Evolutionary conservation across 2,329 filamentous ascomycete genomes (phyloP).

Genomic region (Fusarium begoniae): DNA sequence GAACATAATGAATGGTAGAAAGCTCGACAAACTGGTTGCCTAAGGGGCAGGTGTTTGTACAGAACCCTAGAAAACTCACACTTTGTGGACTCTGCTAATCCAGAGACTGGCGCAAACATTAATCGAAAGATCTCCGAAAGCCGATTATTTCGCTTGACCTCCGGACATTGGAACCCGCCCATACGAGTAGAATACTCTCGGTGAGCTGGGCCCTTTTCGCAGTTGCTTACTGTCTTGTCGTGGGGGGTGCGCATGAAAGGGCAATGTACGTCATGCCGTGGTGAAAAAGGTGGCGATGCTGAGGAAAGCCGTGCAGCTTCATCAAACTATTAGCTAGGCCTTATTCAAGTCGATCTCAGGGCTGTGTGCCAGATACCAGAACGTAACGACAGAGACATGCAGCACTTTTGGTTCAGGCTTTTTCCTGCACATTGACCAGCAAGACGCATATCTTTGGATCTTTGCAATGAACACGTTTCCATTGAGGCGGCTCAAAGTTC

Average conservation of each 20-base stretch:
- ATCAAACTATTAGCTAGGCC: not conserved
- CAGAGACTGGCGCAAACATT: not conserved
- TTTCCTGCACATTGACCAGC: not conserved
- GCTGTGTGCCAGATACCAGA: not conserved
- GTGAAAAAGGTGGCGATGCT: not conserved
- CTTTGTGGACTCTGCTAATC: not conserved
- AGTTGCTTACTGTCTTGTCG: not conserved
- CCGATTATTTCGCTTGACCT: not conserved
- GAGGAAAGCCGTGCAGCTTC: not conserved
- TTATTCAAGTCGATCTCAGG: not conserved
- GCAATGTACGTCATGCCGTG: not conserved
- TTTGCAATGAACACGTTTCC: not conserved
- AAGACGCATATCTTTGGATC: not conserved
- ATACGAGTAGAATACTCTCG: not conserved
- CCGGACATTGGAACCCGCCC: not conserved
- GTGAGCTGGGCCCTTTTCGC: not conserved
- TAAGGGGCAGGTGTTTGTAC: not conserved
- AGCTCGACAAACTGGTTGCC: not conserved
- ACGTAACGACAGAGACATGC: not conserved
- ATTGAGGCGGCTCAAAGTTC: not conserved
- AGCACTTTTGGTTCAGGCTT: not conserved
- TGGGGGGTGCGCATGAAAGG: not conserved
- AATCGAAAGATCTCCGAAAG: not conserved
- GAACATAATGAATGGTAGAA: not conserved
- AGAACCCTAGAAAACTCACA: not conserved